A percentile compares a stretch with the other conserved stretches of the same genome.
Conservation (phyloP, 2,329 filamentous ascomycete species). For the Colletotrichum tofieldiae region DNA sequence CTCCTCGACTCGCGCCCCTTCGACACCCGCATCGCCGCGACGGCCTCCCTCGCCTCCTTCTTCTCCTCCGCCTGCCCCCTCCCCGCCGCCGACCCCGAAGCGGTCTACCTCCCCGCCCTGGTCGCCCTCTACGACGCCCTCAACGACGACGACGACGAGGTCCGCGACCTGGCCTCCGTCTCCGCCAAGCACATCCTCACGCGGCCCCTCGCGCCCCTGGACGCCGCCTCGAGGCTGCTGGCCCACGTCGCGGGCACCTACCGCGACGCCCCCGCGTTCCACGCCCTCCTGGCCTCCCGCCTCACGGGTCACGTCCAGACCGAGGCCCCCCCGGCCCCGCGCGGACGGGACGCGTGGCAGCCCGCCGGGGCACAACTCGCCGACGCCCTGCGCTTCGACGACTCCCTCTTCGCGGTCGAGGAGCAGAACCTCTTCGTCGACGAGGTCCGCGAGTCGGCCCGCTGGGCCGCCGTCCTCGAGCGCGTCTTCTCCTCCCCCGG, state of each 20-base stretch:
- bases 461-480: conserved; percentile 75
- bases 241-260: conserved; percentile 59
- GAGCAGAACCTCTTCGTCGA: conserved; percentile 97
- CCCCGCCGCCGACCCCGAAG: conserved; percentile 46
- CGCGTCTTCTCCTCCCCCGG: conserved; percentile 3
- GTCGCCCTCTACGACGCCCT: conserved; percentile 82
- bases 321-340: background rate
- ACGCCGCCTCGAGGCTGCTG: conserved; percentile 63
- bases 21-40: conserved; percentile 75
- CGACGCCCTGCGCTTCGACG: conserved; percentile 68
- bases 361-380: conserved; percentile 59
- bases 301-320: conserved; percentile 55
- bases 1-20: conserved; percentile 65
- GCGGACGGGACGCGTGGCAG: conserved; percentile 40
- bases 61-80: conserved; percentile 53
- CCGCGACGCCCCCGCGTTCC: conserved; percentile 55
- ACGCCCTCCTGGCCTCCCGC: conserved; percentile 57
- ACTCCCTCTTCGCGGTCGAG: conserved; percentile 86
- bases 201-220: conserved; percentile 63
- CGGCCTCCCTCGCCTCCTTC: conserved; percentile 69
- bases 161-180: conserved; percentile 76
- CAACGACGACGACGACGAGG: conserved; percentile 93
- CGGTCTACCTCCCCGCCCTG: conserved; percentile 68
- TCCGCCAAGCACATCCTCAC: conserved; percentile 64
- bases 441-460: conserved; percentile 78